Evolutionary conservation across 2,329 filamentous ascomycete genomes (phyloP), one percentile per base, ranked within the genome.

Genomic region (Ophiostoma ips): DNA sequence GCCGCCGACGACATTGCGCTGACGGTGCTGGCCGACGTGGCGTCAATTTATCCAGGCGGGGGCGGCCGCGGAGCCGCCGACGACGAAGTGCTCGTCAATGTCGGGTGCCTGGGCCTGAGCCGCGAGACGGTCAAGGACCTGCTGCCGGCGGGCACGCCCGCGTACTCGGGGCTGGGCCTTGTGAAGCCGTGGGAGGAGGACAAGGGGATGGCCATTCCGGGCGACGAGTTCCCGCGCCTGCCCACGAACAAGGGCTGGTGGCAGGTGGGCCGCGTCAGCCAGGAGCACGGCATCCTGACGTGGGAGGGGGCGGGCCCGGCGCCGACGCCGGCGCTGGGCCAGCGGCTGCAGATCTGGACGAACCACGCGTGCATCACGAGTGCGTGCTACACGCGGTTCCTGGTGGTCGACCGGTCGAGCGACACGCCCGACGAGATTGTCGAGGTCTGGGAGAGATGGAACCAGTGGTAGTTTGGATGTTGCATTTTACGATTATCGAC

Each of bases 281-380:
- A 90, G 66, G 86, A 92, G 65, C 86, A 90, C 64, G 84, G 83
- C 0, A 78, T 87, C 49, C 60, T 90, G 57, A 70, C 67, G 1
- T 87, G 82, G 77, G 65, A 68, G 13, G 65, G 67, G 1, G 55
- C 35, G 1, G 55, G 60, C 12, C 65, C 69, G 36, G 71, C 70
- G 0, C 62, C 68, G 11, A 62, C 68, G n/a, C 63, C 68, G 38
- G 63, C 73, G 38, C 68, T 86, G 31, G 84, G 85, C 0, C 75
- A 87, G 59, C 77, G 78, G 58, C 64, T 89, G 24, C 70, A 78
- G 51, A 67, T 90, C 8, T 89, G 82, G 79, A 84, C 85, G 0
- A 90, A 90, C 58, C 86, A 92, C 66, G 79, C 84, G 34, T 92
- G 86, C 61, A 82, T 90, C 57, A 76, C 84, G 1, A 81, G 83